A percentile compares a stretch with the other conserved stretches of the same genome.
These are phyloP conservation scores for Moricandia moricandioides DNA, from an alignment of 345 rosid genomes.

Conservation along the genomic window DNA sequence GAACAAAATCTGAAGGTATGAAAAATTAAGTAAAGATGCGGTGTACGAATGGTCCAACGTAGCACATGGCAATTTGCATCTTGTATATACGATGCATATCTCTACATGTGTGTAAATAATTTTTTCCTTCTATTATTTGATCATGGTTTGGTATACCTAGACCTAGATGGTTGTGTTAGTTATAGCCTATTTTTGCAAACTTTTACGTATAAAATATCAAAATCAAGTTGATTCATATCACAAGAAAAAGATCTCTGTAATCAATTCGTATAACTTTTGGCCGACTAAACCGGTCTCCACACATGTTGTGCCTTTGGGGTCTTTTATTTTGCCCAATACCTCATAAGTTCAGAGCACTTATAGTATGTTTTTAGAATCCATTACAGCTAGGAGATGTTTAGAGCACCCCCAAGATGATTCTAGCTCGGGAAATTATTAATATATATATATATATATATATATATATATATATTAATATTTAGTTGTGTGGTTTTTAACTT, in stretches of 20 bases:
- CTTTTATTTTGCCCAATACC: background rate
- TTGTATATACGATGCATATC: constrained; percentile 6
- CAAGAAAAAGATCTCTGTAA: background rate
- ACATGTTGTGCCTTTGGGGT: background rate
- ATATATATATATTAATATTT: too few relatives aligned
- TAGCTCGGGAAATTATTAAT: too few relatives aligned
- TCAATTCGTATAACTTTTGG: background rate
- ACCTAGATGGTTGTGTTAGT: background rate
- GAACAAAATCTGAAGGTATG: constrained; percentile 18
- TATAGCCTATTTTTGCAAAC: background rate
- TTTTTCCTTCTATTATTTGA: background rate
- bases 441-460: too few relatives aligned
- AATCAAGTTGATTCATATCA: background rate
- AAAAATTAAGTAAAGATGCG: constrained; percentile 13
- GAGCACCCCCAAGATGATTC: too few relatives aligned
- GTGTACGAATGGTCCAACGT: constrained; percentile 32
- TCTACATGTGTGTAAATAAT: constrained; percentile 19
- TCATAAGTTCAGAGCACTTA: too few relatives aligned
- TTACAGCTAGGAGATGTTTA: too few relatives aligned
- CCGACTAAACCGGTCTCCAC: background rate
- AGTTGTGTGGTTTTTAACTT: too few relatives aligned
- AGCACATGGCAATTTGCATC: constrained; percentile 22
- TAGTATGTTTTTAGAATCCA: too few relatives aligned
- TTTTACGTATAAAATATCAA: background rate
- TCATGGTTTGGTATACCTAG: constrained; percentile 26